Evolutionary conservation across 495 filamentous ascomycete genomes (phyloP).

Genomic region (Cercophora samala): DNA sequence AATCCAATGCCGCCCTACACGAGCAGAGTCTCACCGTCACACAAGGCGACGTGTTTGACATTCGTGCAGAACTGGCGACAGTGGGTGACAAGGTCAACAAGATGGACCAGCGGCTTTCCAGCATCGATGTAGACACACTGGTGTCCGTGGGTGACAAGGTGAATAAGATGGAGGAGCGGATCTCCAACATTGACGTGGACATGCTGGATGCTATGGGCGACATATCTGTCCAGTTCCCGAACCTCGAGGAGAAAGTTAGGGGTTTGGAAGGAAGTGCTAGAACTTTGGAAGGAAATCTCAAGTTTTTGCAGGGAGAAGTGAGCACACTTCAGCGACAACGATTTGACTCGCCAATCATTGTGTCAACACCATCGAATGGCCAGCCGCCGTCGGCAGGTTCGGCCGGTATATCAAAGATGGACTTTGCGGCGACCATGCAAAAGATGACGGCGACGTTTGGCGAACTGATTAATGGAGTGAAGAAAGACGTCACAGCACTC

Average conservation of each 20-base stretch:
- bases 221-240: not conserved
- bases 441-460: not conserved
- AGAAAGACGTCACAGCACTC: not conserved
- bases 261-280: not conserved
- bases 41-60: not conserved
- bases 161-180: slow-evolving; percentile 4
- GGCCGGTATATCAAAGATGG: not conserved
- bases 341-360: not conserved
- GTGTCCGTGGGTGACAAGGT: not conserved
- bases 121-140: not conserved
- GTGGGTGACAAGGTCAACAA: not conserved
- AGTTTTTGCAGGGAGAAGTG: too few species aligned
- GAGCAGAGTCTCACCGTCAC: not conserved
- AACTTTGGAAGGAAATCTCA: too few species aligned
- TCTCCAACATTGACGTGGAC: not conserved
- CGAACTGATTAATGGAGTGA: not conserved
- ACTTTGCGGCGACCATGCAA: not conserved
- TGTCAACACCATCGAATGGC: not conserved
- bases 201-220: not conserved
- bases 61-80: not conserved
- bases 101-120: slow-evolving; percentile 10
- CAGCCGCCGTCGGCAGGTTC: too few species aligned
- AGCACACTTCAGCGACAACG: not conserved
- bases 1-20: not conserved
- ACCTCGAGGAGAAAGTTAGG: not conserved